Evolutionary conservation across 441 rosid genomes (phyloP), one percentile per base, ranked within the genome.

Genomic region (Gossypium davidsonii): DNA sequence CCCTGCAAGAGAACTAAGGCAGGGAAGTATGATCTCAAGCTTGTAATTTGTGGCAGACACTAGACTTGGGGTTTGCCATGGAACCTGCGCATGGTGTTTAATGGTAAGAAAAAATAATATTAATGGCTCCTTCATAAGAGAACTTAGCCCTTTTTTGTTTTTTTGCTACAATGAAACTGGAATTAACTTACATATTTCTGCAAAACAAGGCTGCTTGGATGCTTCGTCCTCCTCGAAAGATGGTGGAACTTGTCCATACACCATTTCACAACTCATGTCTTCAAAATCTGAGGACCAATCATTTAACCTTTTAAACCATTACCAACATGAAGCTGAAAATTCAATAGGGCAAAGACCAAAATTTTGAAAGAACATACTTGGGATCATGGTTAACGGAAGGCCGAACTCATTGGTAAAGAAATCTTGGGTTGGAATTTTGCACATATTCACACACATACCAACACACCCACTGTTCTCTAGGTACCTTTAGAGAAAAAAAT

Each of bases 351-450:
- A 53, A 75, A 31, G 73, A 42, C 49, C 4, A 60, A 28, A 49
- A 17, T 17, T 7, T 8, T 0, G 21, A 21, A 70, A 67, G 15
- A 71, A 78, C 78, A 66, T 90, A 94, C 97, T 90, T 2, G 97
- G 97, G 59, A 58, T 89, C 98, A 94, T 94, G 51, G 98, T 94
- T 58, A 94, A 82, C 52, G 97, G 97, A 60, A 94, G 94, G 39
- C 98, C 97, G 71, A 94, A 94, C 80, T 94, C 97, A 62, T 90
- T 94, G 81, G 97, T 91, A 85, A 94, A 94, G 92, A 94, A 94
- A 87, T 94, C 95, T 76, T 94, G 97, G 39, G 98, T 92, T 10
- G 98, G 97, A 72, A 94, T 85, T 79, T 90, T 94, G 83, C 98
- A 92, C 98, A 89, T 94, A 74, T 94, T 94, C 67, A 90, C 95